Conservation (phyloP, 2,329 filamentous ascomycete species). For the Mycosphaerella sp. region DNA sequence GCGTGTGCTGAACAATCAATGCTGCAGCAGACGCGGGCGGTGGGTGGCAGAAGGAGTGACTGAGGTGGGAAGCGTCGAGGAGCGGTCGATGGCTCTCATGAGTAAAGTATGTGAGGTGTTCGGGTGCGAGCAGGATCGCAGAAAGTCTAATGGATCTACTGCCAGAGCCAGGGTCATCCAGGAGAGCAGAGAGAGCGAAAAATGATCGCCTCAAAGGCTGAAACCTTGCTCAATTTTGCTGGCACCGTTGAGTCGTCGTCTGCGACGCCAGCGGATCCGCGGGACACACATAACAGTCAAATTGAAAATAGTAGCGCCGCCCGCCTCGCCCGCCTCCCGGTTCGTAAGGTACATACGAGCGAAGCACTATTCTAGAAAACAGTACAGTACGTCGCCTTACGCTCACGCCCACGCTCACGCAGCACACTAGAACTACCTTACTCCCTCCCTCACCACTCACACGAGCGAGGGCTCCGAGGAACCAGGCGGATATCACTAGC, state of each 20-base stretch:
- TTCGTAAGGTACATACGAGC: no score
- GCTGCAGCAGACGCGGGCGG: not conserved
- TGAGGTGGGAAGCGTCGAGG: slow-evolving; percentile 5
- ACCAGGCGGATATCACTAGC: not conserved
- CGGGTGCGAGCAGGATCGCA: not conserved
- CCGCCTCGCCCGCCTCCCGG: no score
- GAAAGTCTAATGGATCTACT: not conserved
- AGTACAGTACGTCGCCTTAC: no score
- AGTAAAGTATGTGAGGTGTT: not conserved
- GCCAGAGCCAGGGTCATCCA: not conserved
- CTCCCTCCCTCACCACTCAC: no score
- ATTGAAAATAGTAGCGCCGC: not conserved
- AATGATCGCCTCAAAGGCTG: not conserved
- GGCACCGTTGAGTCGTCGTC: not conserved
- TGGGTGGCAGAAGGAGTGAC: slow-evolving; percentile 11
- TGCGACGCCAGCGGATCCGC: not conserved
- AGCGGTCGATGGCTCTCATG: slow-evolving; percentile 1
- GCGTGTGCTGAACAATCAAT: not conserved
- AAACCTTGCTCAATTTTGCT: not conserved
- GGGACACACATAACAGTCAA: not conserved
- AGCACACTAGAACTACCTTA: no score
- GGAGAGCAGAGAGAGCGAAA: not conserved
- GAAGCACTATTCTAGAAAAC: no score
- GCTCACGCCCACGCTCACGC: no score
- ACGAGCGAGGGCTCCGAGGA: not conserved